A percentile compares a stretch with the other conserved stretches of the same genome.
Evolutionary conservation across 805 yeast genomes (phyloP).

Genomic region (Pichia thaimueangensis): DNA sequence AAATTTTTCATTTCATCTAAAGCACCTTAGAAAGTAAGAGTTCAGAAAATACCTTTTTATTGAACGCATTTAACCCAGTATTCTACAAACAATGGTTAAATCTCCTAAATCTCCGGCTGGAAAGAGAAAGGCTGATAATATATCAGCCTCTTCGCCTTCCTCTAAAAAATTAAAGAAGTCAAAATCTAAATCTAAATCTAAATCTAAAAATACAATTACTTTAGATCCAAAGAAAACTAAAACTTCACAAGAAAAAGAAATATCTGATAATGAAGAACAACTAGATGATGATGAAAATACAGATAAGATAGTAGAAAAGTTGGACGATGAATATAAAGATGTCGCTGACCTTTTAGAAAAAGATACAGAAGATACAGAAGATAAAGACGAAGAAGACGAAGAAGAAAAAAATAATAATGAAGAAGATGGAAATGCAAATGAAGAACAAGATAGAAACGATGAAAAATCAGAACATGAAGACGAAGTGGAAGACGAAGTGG

Average conservation of each 20-base stretch:
- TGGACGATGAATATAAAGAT: constrained; percentile 53
- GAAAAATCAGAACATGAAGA: constrained; percentile 27
- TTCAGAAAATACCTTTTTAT: background rate
- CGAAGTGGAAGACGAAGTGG: constrained; percentile 21
- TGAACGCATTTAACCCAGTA: too few species aligned
- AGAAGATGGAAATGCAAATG: constrained; percentile 19
- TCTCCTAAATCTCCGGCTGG: background rate
- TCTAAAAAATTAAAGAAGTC: constrained; percentile 3
- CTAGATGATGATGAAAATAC: constrained; percentile 20
- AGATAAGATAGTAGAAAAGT: constrained; percentile 43
- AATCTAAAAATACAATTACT: background rate
- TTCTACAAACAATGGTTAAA: background rate
- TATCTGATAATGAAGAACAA: background rate
- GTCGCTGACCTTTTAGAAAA: constrained; percentile 42
- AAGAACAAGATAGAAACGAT: constrained; percentile 18
- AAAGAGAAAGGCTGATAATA: constrained; percentile 1
- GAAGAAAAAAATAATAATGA: constrained; percentile 26
- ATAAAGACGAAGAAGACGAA: constrained; percentile 9
- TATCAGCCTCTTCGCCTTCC: background rate
- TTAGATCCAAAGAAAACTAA: constrained; percentile 8
- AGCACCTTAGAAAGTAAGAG: too few species aligned
- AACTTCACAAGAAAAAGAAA: constrained; percentile 5
- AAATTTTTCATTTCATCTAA: too few species aligned
- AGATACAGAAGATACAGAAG: constrained; percentile 32
- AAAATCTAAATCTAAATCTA: too few species aligned